Base-by-base conservation (phyloP, 768 basidiomycete genomes). In the Piloderma croceum region DNA sequence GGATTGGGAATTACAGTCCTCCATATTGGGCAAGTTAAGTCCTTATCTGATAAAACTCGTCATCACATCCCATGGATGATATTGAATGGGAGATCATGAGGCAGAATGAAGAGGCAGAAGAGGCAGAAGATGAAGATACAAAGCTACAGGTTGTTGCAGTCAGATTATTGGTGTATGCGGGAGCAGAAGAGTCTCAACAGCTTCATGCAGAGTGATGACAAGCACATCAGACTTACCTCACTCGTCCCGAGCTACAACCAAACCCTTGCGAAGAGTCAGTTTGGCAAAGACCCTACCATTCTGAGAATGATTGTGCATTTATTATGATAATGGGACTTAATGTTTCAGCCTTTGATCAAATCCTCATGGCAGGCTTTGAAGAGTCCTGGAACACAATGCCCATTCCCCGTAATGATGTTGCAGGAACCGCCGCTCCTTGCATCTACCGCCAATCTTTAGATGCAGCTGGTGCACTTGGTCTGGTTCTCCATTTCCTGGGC, bases 251-350 rank as follows among this genome's bases (percentile, higher is more conserved):
- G n/a, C 52, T 70, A 2, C 54, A 63, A 3, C 65, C 60, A 0
- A 53, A 65, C 40, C 65, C 67, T 13, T 44, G 52, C 5, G 3
- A 24, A 3, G 35, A 52, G 18, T 69, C 65, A 22, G 58, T 68
- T 7, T 71, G 66, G 68, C 62, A 62, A 32, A 17, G 21, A 0
- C 55, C 71, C 0, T 64, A 52, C 29, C 37, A 43, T 1, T 60
- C 57, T 27, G 48, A 39, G 7, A 56, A 53, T 43, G 61, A 72
- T 39, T 45, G 61, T 3, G 68, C 64, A 5, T 72, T 61, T 45
- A 73, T 74, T 24, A 72, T 65, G 0, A 74, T 66, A 0, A 70
- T 70, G 67, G 65, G 68, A 2, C 60, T 70, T 43, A 57, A 70
- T 53, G 54, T 61, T 3, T 39, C 11, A 1, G 69, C 65, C 0